Conservation (phyloP, 164 flowering plant species). For the Dillenia turbinata region DNA sequence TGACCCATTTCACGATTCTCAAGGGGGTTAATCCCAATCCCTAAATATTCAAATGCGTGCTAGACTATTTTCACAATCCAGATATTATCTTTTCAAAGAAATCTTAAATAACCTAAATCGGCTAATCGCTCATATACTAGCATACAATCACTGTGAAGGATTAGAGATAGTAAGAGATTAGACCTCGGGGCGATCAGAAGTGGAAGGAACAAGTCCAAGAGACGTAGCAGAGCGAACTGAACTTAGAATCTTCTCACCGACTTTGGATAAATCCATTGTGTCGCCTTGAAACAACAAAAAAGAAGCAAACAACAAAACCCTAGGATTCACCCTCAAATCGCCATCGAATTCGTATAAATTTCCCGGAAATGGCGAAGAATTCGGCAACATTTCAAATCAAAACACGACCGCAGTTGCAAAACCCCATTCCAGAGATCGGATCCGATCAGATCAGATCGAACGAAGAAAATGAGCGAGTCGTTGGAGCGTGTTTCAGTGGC, state of each 20-base stretch:
- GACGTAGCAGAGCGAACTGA: slow-evolving; percentile 93
- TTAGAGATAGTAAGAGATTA: neutral
- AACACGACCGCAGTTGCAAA: slow-evolving; percentile 11
- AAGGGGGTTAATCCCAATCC: too few species aligned
- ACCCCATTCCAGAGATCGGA: slow-evolving; percentile 13
- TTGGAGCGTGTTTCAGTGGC: too few species aligned
- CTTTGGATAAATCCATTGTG: slow-evolving; percentile 90
- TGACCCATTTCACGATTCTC: too few species aligned
- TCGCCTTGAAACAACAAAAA: slow-evolving; percentile 59
- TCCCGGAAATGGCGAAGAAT: slow-evolving; percentile 30
- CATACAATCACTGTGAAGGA: neutral
- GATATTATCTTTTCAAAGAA: too few species aligned
- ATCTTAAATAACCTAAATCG: too few species aligned
- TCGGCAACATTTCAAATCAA: slow-evolving; percentile 51
- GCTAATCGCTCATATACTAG: too few species aligned
- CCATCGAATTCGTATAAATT: slow-evolving; percentile 30
- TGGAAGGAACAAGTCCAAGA: slow-evolving; percentile 70
- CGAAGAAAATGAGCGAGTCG: too few species aligned
- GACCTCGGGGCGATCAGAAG: slow-evolving; percentile 93
- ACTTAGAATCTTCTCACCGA: slow-evolving; percentile 90
- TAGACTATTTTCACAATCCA: too few species aligned
- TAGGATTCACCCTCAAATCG: slow-evolving; percentile 48
- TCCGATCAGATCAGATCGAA: too few species aligned
- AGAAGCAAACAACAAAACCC: slow-evolving; percentile 58
- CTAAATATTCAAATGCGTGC: too few species aligned